A percentile compares a stretch with the other conserved stretches of the same genome.
Evolutionary conservation across 2,329 filamentous ascomycete genomes (phyloP).

Genomic region (Aureobasidium sp.): DNA sequence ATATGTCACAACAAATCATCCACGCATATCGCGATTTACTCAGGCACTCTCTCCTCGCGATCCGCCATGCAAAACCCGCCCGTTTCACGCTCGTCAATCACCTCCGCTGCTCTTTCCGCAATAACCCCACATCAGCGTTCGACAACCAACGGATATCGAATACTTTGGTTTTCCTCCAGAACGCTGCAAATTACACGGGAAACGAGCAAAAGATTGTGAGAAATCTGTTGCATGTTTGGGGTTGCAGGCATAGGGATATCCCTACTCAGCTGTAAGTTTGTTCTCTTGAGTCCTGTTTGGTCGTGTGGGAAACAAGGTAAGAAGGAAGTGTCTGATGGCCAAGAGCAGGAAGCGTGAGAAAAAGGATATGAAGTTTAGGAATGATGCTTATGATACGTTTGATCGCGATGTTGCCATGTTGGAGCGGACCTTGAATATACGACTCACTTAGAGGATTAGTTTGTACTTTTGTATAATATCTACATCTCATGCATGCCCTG

Average conservation of each 20-base stretch:
- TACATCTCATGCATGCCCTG: no score
- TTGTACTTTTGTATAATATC: no score
- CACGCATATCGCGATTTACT: conserved; percentile 66
- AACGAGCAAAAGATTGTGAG: conserved; percentile 67
- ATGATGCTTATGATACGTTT: conserved; percentile 52
- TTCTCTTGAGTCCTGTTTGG: no score
- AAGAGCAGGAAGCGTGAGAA: conserved; percentile 7
- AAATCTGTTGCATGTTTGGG: conserved; percentile 53
- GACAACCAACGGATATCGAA: conserved; percentile 42
- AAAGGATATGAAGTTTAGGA: conserved; percentile 28
- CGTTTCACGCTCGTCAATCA: conserved; percentile 54
- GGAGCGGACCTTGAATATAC: conserved; percentile 65
- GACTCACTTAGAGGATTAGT: conserved; percentile 33
- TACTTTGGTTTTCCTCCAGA: conserved; percentile 63
- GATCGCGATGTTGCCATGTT: conserved; percentile 65
- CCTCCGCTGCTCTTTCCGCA: conserved; percentile 37
- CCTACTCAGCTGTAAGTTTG: background rate
- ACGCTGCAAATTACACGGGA: conserved; percentile 56
- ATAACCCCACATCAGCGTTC: conserved; percentile 27
- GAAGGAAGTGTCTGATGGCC: background rate
- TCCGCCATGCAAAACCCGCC: conserved; percentile 64
- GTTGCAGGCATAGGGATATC: background rate
- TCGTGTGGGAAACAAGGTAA: background rate
- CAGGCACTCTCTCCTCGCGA: conserved; percentile 58
- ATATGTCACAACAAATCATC: conserved; percentile 34